phyloP scores from a whole-genome alignment of 2,329 filamentous ascomycete genomes.

The Monilinia fructicola region DNA sequence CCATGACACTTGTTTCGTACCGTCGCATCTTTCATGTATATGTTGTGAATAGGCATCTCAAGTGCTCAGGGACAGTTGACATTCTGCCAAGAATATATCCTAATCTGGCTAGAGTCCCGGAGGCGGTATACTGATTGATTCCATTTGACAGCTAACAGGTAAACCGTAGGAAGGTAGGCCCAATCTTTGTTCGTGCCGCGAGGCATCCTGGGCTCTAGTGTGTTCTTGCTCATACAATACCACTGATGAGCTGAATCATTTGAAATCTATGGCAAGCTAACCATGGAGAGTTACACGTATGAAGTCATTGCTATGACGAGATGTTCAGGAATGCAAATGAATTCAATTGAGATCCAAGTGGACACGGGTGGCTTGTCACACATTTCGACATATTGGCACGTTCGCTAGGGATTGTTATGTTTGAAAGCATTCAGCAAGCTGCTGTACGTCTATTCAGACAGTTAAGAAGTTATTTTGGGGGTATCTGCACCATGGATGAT shows the following conservation, averaged over 20 bases:
- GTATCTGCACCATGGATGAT: background rate
- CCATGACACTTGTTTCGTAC: constrained; percentile 1
- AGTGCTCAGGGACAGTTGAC: constrained; percentile 1
- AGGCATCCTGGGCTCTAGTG: background rate
- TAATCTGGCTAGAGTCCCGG: background rate
- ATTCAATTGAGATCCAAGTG: background rate
- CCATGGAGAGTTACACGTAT: background rate
- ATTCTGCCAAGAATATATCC: background rate
- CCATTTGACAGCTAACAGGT: background rate
- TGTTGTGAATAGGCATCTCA: background rate
- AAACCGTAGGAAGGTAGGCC: background rate
- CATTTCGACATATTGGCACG: no score
- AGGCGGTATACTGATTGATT: background rate
- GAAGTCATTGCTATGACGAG: background rate
- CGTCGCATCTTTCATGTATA: constrained; percentile 9
- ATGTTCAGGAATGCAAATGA: background rate
- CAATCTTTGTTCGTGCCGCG: background rate
- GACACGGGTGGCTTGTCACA: background rate
- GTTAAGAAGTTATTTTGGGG: background rate
- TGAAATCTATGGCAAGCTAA: background rate
- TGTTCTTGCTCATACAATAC: background rate
- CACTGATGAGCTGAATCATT: background rate
- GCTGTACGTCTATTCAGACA: background rate
- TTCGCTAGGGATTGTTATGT: background rate
- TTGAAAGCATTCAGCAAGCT: background rate